Conservation (phyloP, 2,329 filamentous ascomycete genomes). For the Furcasterigmium furcatum region DNA sequence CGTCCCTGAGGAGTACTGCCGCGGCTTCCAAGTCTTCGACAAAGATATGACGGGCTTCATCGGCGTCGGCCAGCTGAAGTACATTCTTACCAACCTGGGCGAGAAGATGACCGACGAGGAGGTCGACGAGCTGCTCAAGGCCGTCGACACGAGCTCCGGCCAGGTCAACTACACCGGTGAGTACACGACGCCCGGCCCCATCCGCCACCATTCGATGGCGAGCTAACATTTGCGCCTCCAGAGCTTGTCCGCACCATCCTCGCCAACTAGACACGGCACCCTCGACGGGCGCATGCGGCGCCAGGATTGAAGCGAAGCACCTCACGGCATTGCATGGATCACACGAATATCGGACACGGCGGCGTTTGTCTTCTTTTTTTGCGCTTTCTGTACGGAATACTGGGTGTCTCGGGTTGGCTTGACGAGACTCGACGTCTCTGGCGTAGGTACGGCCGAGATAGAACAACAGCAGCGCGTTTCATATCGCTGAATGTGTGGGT, state of each 20-base stretch:
- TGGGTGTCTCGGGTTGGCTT: background rate
- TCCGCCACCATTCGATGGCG: background rate
- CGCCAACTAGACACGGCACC: slow-evolving; percentile 60
- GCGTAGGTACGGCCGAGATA: no score
- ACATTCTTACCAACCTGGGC: slow-evolving; percentile 94
- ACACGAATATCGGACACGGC: background rate
- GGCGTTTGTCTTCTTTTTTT: background rate
- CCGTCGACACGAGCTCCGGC: slow-evolving; percentile 90
- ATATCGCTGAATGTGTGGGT: no score
- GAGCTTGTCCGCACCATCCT: slow-evolving; percentile 85
- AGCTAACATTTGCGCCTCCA: slow-evolving; percentile 24
- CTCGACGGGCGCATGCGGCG: no score
- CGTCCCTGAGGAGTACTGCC: slow-evolving; percentile 97
- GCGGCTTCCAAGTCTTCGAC: slow-evolving; percentile 98
- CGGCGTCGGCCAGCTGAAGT: slow-evolving; percentile 94
- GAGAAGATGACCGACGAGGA: slow-evolving; percentile 99
- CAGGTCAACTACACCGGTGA: slow-evolving; percentile 97
- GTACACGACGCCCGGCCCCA: slow-evolving; percentile 25
- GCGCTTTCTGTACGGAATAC: background rate
- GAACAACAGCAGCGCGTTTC: no score
- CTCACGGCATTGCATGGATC: background rate
- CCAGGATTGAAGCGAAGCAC: no score
- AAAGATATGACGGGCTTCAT: slow-evolving; percentile 99
- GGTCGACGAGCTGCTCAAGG: slow-evolving; percentile 97
- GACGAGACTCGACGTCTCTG: background rate